Conservation (phyloP, 176 grass and related monocot species). For the Hyparrhenia diplandra region DNA sequence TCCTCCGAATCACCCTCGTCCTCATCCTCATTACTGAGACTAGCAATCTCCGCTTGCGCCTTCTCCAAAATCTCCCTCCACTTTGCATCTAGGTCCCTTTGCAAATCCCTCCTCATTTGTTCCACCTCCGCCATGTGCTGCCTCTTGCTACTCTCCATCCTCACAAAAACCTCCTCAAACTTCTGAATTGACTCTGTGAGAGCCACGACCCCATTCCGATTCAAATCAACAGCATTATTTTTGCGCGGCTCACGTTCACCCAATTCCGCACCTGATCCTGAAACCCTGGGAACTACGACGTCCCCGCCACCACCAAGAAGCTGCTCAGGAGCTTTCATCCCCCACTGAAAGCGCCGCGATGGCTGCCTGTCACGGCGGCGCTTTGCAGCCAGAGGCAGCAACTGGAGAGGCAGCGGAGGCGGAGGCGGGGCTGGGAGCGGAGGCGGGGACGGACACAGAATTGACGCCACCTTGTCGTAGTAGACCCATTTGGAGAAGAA, state of each 20-base stretch:
- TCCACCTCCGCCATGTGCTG: constrained; percentile 65
- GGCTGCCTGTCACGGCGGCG: constrained; percentile 38
- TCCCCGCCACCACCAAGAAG: constrained; percentile 32
- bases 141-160: constrained; percentile 74
- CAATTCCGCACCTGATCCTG: constrained; percentile 32
- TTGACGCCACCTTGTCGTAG: constrained; percentile 59
- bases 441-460: constrained; percentile 25
- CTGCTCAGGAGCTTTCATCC: constrained; percentile 35
- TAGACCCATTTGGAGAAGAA: constrained; percentile 63
- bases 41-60: constrained; percentile 57
- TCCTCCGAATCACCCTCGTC: constrained; percentile 8
- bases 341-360: constrained; percentile 43
- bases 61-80: constrained; percentile 76
- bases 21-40: constrained; percentile 33
- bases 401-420: background rate
- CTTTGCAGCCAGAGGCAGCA: constrained; percentile 12
- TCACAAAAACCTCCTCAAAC: constrained; percentile 55
- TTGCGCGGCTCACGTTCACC: background rate
- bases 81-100: constrained; percentile 65
- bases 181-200: constrained; percentile 59
- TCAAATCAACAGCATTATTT: background rate
- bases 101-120: constrained; percentile 68
- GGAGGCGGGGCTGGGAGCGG: background rate
- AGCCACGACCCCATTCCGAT: constrained; percentile 28
- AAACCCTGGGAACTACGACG: background rate